Conservation (phyloP, 75 land plant species). For the Ceratopteris richardii region DNA sequence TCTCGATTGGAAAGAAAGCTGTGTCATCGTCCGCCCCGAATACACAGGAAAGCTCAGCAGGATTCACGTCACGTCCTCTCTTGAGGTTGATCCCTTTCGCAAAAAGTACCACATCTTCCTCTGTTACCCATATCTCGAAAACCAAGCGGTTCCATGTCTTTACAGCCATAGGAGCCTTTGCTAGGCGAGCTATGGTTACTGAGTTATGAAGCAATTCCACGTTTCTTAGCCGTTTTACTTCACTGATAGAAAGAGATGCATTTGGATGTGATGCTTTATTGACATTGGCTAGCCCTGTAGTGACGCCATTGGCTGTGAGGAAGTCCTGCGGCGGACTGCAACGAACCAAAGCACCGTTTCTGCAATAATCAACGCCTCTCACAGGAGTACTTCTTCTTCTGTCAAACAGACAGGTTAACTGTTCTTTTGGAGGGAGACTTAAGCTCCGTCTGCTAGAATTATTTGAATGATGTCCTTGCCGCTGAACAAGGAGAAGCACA, state of each 20-base stretch:
- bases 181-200: no score
- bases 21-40: conserved; percentile 31
- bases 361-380: conserved; percentile 17
- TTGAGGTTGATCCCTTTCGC: conserved; percentile 58
- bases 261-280: neutral
- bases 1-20: conserved; percentile 8
- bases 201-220: no score
- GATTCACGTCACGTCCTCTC: conserved; percentile 14
- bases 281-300: conserved; percentile 17
- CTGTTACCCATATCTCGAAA: conserved; percentile 56
- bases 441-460: neutral
- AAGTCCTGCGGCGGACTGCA: conserved; percentile 23
- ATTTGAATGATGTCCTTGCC: no score
- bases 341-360: conserved; percentile 18
- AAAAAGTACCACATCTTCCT: conserved; percentile 56
- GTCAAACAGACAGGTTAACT: conserved; percentile 22
- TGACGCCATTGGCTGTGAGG: conserved; percentile 13
- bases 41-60: conserved; percentile 40
- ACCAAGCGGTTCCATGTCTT: conserved; percentile 36
- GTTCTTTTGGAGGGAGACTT: neutral
- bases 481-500: conserved; percentile 33
- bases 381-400: conserved; percentile 18
- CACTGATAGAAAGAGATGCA: neutral
- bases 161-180: conserved; percentile 3
- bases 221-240: neutral